Base-by-base conservation (phyloP, 2,329 filamentous ascomycete genomes). In the Blastomyces gilchristii region DNA sequence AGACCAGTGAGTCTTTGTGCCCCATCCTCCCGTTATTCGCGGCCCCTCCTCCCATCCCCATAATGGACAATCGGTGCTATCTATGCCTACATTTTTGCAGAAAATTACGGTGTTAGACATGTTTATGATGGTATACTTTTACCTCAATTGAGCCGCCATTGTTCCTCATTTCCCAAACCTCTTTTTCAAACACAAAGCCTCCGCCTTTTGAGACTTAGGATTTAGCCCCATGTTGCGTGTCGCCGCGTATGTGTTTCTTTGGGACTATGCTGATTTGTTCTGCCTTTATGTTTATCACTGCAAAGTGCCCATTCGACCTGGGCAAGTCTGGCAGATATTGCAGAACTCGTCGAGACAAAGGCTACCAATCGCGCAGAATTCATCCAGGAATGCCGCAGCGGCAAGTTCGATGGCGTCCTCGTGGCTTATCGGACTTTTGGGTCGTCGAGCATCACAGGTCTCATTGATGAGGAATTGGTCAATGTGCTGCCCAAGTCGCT, bases 381-480 rank as follows among this genome's bases (percentile, higher is more conserved):
- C 74, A 76, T 93, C 61, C 72, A 83, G 58, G 88, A 93, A 77
- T 87, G 84, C 72, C 77, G 78, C 58, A 80, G 82, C 25, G 88
- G 88, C 25, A 79, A 80, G 41, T 79, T 91, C n/a, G 84, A 90
- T 67, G 86, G 83, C 65, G 82, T 86, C 41, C 71, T 82, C 25
- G 86, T 83, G 47, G 81, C 83, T 37, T 94, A 88, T 75, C 84
- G 90, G 62, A 93, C 88, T 16, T 90, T 91, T 68, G 75, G 74
- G 54, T 89, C 86, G 41, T 78, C 83, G 52, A 71, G 70, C 14
- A 79, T 87, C 63, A 93, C 89, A 0, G 91, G 91, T 1, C 75
- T 78, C 25, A 77, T 94, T 65, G 88, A 95, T 72, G 80, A 80
- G 54, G 88, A 90, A 73, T 75, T 94, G n/a, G 75, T 92, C 45